phyloP scores from a whole-genome alignment of 768 basidiomycete species.

The Naganishia onofrii region DNA sequence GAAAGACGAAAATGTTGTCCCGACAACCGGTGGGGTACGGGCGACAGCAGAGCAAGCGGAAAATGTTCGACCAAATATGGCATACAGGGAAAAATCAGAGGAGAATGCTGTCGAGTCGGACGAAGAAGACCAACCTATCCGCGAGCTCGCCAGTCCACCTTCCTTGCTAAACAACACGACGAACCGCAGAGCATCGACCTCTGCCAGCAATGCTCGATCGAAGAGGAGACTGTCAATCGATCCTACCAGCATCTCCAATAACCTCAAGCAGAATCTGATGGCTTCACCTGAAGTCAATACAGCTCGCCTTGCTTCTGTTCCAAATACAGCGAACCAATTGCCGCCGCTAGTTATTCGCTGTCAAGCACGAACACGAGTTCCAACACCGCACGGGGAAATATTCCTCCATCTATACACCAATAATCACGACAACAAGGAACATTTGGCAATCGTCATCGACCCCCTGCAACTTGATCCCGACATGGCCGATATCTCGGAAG shows the following conservation, averaged over 20 bases:
- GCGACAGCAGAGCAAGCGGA: neutral
- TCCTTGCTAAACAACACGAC: neutral
- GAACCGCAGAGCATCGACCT: neutral
- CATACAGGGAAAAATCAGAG: slow-evolving; percentile 4
- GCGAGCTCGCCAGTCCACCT: slow-evolving; percentile 6
- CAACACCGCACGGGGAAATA: slow-evolving; percentile 87
- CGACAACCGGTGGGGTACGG: neutral
- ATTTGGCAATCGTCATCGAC: slow-evolving; percentile 91
- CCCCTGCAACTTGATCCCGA: slow-evolving; percentile 68
- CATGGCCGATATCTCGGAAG: slow-evolving; percentile 19
- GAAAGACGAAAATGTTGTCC: neutral
- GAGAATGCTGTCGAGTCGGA: slow-evolving; percentile 12
- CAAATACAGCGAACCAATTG: neutral
- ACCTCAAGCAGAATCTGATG: slow-evolving; percentile 10
- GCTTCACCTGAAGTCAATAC: slow-evolving; percentile 9
- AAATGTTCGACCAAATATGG: slow-evolving; percentile 9
- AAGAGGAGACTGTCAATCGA: slow-evolving; percentile 19
- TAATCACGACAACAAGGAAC: slow-evolving; percentile 85
- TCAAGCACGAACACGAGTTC: slow-evolving; percentile 95
- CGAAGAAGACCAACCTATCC: slow-evolving; percentile 4
- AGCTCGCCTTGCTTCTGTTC: neutral
- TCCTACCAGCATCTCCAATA: slow-evolving; percentile 19
- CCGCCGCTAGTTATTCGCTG: slow-evolving; percentile 70
- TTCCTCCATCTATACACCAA: slow-evolving; percentile 96
- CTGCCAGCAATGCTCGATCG: slow-evolving; percentile 7